phyloP scores from a whole-genome alignment of 176 grass and related monocot genomes.

The Oryza meridionalis region DNA sequence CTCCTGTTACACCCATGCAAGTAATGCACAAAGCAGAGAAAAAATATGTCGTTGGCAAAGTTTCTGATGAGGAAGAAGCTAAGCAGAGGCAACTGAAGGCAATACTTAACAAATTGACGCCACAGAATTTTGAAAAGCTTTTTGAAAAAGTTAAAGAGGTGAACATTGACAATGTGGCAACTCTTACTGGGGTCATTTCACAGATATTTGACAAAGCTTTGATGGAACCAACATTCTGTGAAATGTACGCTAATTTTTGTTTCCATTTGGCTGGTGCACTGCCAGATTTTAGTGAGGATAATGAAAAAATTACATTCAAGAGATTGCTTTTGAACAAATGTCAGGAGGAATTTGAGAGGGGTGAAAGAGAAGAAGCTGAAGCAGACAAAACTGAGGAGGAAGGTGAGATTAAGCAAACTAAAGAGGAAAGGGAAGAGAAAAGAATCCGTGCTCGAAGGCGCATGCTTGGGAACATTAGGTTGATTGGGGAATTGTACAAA shows the following conservation, averaged over 20 bases:
- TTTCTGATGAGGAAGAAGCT: slow-evolving; percentile 73
- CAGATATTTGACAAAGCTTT: slow-evolving; percentile 99
- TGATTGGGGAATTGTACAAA: slow-evolving; percentile 97
- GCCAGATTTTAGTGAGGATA: slow-evolving; percentile 76
- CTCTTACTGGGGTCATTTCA: slow-evolving; percentile 82
- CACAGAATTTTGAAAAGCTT: slow-evolving; percentile 96
- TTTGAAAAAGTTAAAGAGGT: slow-evolving; percentile 81
- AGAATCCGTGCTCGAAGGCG: slow-evolving; percentile 71
- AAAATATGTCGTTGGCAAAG: slow-evolving; percentile 72
- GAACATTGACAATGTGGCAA: slow-evolving; percentile 73
- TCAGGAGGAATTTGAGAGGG: slow-evolving; percentile 97
- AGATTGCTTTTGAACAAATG: slow-evolving; percentile 91
- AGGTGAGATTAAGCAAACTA: slow-evolving; percentile 82
- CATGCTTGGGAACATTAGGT: slow-evolving; percentile 95
- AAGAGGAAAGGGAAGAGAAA: slow-evolving; percentile 83
- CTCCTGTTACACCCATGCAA: slow-evolving; percentile 72
- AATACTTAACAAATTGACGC: slow-evolving; percentile 94
- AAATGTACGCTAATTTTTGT: slow-evolving; percentile 98
- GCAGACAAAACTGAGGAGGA: slow-evolving; percentile 91
- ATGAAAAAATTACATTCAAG: slow-evolving; percentile 92
- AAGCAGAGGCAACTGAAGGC: slow-evolving; percentile 83
- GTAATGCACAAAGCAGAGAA: slow-evolving; percentile 86
- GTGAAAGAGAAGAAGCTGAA: slow-evolving; percentile 91
- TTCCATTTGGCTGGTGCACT: slow-evolving; percentile 60
- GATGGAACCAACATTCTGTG: slow-evolving; percentile 96